Evolutionary conservation across 805 yeast species (phyloP).

Genomic region (Metschnikowia amazonensis): DNA sequence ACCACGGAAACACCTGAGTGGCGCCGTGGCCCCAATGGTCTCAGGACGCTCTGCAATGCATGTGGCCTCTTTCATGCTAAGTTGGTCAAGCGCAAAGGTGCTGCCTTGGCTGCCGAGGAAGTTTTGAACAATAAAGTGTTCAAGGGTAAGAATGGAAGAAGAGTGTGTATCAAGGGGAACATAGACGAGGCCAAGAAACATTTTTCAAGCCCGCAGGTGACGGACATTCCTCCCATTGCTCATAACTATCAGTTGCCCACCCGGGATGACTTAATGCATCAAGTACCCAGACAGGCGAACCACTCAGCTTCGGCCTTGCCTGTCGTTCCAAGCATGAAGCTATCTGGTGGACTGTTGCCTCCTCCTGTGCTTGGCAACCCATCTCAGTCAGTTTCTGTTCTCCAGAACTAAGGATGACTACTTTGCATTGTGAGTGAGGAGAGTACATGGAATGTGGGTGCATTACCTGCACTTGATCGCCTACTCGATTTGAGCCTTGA

Average conservation of each 20-base stretch:
- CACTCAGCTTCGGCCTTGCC: not conserved
- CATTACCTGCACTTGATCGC: not conserved
- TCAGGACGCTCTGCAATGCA: constrained; percentile 43
- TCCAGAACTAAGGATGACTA: not conserved
- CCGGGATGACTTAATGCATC: not conserved
- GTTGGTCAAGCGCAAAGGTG: constrained; percentile 30
- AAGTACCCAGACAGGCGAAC: not conserved
- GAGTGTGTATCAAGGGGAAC: constrained; percentile 33
- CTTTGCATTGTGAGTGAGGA: not conserved
- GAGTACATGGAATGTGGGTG: not conserved
- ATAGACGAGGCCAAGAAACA: constrained; percentile 5
- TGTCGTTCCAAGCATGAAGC: not conserved
- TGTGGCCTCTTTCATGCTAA: constrained; percentile 44
- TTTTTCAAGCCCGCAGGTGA: constrained; percentile 5
- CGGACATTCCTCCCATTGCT: constrained; percentile 12
- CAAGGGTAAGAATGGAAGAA: constrained; percentile 43
- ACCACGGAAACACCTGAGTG: constrained; percentile 46
- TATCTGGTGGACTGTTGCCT: not conserved
- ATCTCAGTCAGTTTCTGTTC: constrained; percentile 3
- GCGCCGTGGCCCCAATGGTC: constrained; percentile 44
- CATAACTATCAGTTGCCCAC: not conserved
- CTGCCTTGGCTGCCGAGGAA: constrained; percentile 31
- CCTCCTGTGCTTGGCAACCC: constrained; percentile 3
- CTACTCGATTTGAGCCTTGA: not conserved
- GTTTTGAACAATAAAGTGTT: constrained; percentile 41